Evolutionary conservation across 2,329 filamentous ascomycete genomes (phyloP).

Genomic region (Elsinoe necatrix): DNA sequence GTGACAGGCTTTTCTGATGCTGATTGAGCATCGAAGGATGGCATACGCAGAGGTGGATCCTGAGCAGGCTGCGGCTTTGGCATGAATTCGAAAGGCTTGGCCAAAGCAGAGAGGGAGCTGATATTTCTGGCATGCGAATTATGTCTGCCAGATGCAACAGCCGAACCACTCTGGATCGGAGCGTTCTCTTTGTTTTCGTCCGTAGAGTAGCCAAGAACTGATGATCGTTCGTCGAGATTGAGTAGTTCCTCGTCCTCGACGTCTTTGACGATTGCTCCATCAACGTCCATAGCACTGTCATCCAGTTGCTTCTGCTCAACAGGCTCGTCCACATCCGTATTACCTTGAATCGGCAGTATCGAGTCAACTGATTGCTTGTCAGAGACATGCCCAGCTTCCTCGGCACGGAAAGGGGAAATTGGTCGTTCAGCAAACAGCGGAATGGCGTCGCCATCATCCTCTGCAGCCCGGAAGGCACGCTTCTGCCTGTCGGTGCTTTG

Average conservation of each 20-base stretch:
- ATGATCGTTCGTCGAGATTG: not conserved
- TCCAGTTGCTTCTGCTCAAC: not conserved
- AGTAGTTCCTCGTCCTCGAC: not conserved
- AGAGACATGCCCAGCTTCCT: not conserved
- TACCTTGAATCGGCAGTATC: not conserved
- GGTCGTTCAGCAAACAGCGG: slow-evolving; percentile 58
- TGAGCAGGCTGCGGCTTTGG: slow-evolving; percentile 2
- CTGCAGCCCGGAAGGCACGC: slow-evolving; percentile 57
- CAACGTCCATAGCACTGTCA: not conserved
- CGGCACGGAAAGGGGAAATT: not conserved
- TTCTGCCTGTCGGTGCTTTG: slow-evolving; percentile 64
- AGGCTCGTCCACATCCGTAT: not conserved
- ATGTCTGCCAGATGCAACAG: not conserved
- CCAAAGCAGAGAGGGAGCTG: slow-evolving; percentile 59
- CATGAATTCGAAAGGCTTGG: slow-evolving; percentile 54
- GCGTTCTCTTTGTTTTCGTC: slow-evolving; percentile 12
- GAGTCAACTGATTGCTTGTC: not conserved
- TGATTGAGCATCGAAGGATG: not conserved
- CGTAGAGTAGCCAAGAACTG: slow-evolving; percentile 3
- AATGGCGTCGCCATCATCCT: slow-evolving; percentile 62
- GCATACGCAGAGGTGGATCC: slow-evolving; percentile 11
- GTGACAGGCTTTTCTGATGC: not conserved
- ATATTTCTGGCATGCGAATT: slow-evolving; percentile 16
- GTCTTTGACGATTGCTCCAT: not conserved
- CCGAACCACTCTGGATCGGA: not conserved